Evolutionary conservation across 495 filamentous ascomycete genomes (phyloP), one percentile per base, ranked within the genome.

Genomic region (Hypoxylon crocopeplum): DNA sequence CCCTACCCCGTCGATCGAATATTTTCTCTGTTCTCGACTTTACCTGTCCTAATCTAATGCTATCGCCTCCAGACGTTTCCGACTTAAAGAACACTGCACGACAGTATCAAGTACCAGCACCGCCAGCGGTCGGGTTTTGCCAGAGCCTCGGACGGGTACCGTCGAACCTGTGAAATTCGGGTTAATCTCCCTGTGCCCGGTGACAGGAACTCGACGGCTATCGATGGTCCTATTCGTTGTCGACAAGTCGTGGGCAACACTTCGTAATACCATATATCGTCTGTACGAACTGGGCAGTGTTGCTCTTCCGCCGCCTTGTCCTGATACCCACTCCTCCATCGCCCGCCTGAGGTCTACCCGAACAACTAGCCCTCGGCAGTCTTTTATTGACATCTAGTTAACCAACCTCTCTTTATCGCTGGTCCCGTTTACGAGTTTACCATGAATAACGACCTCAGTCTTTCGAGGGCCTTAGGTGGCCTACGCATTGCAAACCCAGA

Each of bases 401-500:
- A n/a, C n/a, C n/a, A 37, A 16, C 33, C 20, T 22, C 20, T 57
- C 16, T 11, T 16, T 7, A 22, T 24, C 32, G 32, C 7, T 32
- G n/a, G 29, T 49, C 7, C 33, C 54, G 44, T 48, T 57, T 55
- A 47, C 48, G 38, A 27, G 34, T n/a, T 57, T 58, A 72, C 25
- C 69, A 97, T 97, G 93, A 89, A 93, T 70, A 90, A 89, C 68
- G 93, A 97, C 74, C 75, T 97, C 62, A 97, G 90, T 72, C 84
- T 98, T 44, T 95, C 94, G 49, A 89, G 92, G 74, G 89, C 91
- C 54, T 81, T 99, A 60, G 95, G 95, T 47, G 95, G 95, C 62
- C 79, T 99, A 72, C 89, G 94, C 63, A 98, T 98, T 68, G 95
- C 95, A 57, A 99, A 99, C 72, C 94, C 95, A 34, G 93, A 97